Evolutionary conservation across 768 basidiomycete genomes (phyloP).

Genomic region (Pisolithus orientalis): DNA sequence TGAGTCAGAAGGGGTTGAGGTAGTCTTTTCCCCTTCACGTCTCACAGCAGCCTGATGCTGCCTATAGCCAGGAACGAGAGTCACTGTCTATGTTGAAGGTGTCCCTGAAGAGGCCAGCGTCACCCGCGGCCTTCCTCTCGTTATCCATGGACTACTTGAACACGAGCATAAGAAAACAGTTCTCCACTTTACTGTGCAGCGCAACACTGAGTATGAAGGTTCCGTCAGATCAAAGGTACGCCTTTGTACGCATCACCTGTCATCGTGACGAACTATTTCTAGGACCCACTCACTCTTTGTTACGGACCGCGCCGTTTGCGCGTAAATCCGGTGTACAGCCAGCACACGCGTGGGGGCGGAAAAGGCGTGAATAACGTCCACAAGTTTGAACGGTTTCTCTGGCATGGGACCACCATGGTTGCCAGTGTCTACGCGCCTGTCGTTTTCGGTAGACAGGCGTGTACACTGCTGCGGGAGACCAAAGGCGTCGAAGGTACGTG

Average conservation of each 20-base stretch:
- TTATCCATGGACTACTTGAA: slow-evolving; percentile 77
- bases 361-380: slow-evolving; percentile 95
- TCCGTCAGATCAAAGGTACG: slow-evolving; percentile 86
- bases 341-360: slow-evolving; percentile 84
- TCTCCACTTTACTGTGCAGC: slow-evolving; percentile 85
- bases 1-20: slow-evolving; percentile 67
- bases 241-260: neutral
- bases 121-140: slow-evolving; percentile 40
- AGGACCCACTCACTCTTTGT: slow-evolving; percentile 87
- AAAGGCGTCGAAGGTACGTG: slow-evolving; percentile 54
- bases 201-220: slow-evolving; percentile 90
- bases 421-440: slow-evolving; percentile 89
- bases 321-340: slow-evolving; percentile 87
- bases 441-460: slow-evolving; percentile 73
- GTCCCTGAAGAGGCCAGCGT: slow-evolving; percentile 57
- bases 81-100: slow-evolving; percentile 68
- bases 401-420: slow-evolving; percentile 74
- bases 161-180: slow-evolving; percentile 97
- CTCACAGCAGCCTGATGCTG: neutral
- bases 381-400: slow-evolving; percentile 89
- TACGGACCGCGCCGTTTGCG: slow-evolving; percentile 82
- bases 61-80: slow-evolving; percentile 70
- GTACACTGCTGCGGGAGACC: slow-evolving; percentile 69
- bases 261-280: neutral
- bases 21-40: slow-evolving; percentile 28